A percentile compares a stretch with the other conserved stretches of the same genome.
Conservation (phyloP, 2,329 filamentous ascomycete species). For the Spiromastix sp. region DNA sequence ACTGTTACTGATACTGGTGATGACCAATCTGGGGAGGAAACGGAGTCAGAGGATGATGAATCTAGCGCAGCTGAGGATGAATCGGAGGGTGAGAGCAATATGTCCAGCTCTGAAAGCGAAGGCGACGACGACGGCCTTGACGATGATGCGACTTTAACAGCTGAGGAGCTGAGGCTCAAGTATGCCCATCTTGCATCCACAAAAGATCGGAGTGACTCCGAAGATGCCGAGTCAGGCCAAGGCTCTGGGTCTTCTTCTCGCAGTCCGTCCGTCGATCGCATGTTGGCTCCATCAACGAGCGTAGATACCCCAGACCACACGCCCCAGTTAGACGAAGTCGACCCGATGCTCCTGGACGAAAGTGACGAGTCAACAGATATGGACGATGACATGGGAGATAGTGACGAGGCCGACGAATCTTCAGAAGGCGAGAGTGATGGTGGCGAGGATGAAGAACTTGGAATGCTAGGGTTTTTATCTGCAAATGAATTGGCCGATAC, state of each 20-base stretch:
- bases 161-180: constrained; percentile 37
- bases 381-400: constrained; percentile 40
- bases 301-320: neutral
- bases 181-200: constrained; percentile 32
- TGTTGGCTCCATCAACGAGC: neutral
- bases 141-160: constrained; percentile 36
- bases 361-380: constrained; percentile 39
- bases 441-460: constrained; percentile 37
- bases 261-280: neutral
- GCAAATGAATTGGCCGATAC: constrained; percentile 25
- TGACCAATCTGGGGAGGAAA: constrained; percentile 55
- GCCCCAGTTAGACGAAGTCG: constrained; percentile 31
- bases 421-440: constrained; percentile 39
- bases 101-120: constrained; percentile 36
- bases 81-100: constrained; percentile 41
- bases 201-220: constrained; percentile 8
- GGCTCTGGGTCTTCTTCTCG: neutral
- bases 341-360: constrained; percentile 35
- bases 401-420: constrained; percentile 31
- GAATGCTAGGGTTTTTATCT: constrained; percentile 39
- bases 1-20: constrained; percentile 41
- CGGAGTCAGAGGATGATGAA: constrained; percentile 61
- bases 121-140: constrained; percentile 28
- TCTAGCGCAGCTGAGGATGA: constrained; percentile 53
- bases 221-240: neutral